A percentile compares a stretch with the other conserved stretches of the same genome.
Conservation (phyloP, 2,329 filamentous ascomycete species). For the Talaromyces sp. region DNA sequence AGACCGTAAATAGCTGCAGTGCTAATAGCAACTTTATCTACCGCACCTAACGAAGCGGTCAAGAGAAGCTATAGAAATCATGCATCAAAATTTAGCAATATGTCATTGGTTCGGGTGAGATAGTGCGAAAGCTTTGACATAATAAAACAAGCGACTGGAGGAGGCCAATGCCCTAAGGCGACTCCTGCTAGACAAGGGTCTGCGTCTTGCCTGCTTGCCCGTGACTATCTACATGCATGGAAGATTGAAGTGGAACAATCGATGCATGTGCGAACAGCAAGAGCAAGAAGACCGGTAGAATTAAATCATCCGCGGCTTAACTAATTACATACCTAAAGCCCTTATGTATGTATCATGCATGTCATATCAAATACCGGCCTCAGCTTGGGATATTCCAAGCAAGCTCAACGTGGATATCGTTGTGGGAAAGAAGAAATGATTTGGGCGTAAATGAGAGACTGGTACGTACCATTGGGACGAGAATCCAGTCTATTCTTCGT, state of each 20-base stretch:
- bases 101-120: neutral
- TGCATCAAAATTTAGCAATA: neutral
- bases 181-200: neutral
- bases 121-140: neutral
- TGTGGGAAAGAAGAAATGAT: neutral
- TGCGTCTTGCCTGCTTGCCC: neutral
- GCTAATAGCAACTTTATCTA: constrained; percentile 31
- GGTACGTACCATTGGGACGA: constrained; percentile 55
- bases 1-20: constrained; percentile 54
- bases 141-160: neutral
- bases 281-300: neutral
- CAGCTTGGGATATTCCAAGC: neutral
- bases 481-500: constrained; percentile 54
- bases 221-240: constrained; percentile 1
- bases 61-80: constrained; percentile 19
- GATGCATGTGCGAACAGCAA: constrained; percentile 3
- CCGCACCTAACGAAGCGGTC: constrained; percentile 28
- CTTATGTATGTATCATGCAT: constrained; percentile 5
- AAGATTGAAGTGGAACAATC: neutral
- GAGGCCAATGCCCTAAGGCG: neutral
- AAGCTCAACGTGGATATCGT: neutral
- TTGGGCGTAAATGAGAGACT: neutral
- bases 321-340: neutral
- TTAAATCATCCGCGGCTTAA: constrained; percentile 19
- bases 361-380: constrained; percentile 1